Evolutionary conservation across 2,329 filamentous ascomycete genomes (phyloP).

Genomic region (Colletotrichum liaoningense): DNA sequence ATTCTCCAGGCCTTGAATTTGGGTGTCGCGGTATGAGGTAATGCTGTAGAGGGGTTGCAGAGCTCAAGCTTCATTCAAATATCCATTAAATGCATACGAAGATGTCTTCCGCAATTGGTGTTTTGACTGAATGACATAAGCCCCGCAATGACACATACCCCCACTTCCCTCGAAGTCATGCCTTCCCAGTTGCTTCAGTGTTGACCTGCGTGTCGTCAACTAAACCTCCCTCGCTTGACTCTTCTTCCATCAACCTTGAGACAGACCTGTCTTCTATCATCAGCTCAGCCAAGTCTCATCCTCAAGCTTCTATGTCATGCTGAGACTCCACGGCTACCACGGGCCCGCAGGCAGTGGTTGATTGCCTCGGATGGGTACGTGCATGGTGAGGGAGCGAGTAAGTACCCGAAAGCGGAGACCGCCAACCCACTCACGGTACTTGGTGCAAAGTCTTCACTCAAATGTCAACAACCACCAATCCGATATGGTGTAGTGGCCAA

Average conservation of each 20-base stretch:
- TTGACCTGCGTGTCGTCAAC: background rate
- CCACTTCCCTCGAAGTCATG: conserved; percentile 6
- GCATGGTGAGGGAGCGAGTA: background rate
- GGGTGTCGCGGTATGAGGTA: background rate
- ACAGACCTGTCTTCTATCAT: background rate
- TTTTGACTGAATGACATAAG: conserved; percentile 4
- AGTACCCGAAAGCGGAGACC: background rate
- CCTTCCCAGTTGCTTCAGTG: background rate
- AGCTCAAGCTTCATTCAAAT: background rate
- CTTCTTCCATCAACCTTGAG: background rate
- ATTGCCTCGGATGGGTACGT: background rate
- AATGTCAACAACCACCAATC: too few relatives aligned
- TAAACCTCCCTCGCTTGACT: too few relatives aligned
- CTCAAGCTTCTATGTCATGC: background rate
- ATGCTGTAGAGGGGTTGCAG: background rate
- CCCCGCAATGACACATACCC: conserved; percentile 8
- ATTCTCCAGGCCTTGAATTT: background rate
- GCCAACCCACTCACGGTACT: background rate
- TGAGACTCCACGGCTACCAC: background rate
- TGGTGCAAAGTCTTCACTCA: background rate
- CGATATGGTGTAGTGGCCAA: conserved; percentile 20
- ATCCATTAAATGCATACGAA: conserved; percentile 20
- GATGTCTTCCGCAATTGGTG: background rate
- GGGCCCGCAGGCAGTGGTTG: background rate
- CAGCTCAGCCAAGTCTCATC: background rate